Conservation (phyloP, 306 rosid genomes). For the Lathyrus oleraceus region DNA sequence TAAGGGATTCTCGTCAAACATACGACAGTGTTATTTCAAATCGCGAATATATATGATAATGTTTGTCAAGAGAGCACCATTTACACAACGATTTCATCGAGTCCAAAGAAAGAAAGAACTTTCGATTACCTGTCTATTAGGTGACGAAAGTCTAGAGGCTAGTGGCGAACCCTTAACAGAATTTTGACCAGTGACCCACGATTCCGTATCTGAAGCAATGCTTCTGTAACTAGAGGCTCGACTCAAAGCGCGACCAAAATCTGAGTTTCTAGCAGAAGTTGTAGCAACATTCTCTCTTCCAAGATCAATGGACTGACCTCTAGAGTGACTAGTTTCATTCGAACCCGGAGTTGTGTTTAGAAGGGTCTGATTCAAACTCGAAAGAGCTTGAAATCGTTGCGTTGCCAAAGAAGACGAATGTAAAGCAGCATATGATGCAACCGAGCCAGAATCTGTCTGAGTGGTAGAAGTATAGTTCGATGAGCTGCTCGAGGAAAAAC, state of each 20-base stretch:
- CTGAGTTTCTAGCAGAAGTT: conserved; percentile 48
- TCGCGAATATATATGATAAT: too few species aligned
- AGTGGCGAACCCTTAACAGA: conserved; percentile 39
- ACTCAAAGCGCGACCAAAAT: conserved; percentile 44
- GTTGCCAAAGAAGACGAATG: conserved; percentile 63
- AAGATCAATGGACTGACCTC: conserved; percentile 58
- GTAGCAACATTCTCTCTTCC: conserved; percentile 43
- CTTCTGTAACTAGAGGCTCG: conserved; percentile 56
- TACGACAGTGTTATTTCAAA: not conserved
- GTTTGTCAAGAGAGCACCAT: too few species aligned
- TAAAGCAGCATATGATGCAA: conserved; percentile 48
- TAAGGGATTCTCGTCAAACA: not conserved
- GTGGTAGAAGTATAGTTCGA: conserved; percentile 55
- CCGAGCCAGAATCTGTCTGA: conserved; percentile 59
- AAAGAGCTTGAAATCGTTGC: conserved; percentile 84
- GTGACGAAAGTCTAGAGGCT: conserved; percentile 40
- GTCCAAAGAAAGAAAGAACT: conserved; percentile 30
- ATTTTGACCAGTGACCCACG: conserved; percentile 53
- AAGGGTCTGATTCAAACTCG: conserved; percentile 61
- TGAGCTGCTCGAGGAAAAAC: conserved; percentile 58
- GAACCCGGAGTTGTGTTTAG: conserved; percentile 41
- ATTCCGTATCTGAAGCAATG: conserved; percentile 49
- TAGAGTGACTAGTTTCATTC: conserved; percentile 46
- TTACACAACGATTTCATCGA: not conserved
- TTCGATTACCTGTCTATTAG: conserved; percentile 63